Conservation (phyloP, 1,284 basidiomycete genomes). For the Sphaerobolus stellatus region DNA sequence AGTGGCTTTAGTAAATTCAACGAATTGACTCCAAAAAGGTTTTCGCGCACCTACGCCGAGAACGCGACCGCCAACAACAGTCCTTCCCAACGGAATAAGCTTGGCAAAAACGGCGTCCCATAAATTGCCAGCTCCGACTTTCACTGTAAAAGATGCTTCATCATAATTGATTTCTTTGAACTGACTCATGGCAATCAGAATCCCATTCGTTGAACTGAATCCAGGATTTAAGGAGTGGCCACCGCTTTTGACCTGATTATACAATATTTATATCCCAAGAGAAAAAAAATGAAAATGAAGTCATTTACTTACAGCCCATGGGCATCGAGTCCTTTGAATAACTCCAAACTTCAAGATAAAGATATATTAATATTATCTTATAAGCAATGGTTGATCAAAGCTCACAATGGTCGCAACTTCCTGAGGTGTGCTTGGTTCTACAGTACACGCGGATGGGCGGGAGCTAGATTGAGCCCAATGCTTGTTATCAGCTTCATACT, state of each 20-base stretch:
- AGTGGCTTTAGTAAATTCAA: no score
- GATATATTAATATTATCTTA: no score
- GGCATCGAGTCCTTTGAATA: background rate
- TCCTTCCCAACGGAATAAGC: conserved; percentile 17
- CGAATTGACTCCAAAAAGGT: conserved; percentile 1
- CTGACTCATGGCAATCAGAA: conserved; percentile 23
- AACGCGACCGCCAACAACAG: conserved; percentile 23
- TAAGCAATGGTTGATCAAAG: background rate
- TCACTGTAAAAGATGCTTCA: conserved; percentile 10
- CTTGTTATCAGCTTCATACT: background rate
- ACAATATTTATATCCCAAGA: no score
- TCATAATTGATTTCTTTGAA: conserved; percentile 20
- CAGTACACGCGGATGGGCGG: background rate
- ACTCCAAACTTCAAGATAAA: background rate
- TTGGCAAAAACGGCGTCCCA: conserved; percentile 26
- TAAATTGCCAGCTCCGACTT: conserved; percentile 19
- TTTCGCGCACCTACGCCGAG: conserved; percentile 18
- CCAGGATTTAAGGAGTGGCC: conserved; percentile 24
- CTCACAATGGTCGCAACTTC: background rate
- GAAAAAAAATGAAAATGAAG: background rate
- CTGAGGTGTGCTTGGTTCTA: background rate
- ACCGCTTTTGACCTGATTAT: conserved; percentile 23
- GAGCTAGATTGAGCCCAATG: background rate
- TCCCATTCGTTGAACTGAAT: conserved; percentile 23
- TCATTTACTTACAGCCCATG: background rate